A percentile compares a stretch with the other conserved stretches of the same genome.
phyloP scores from a whole-genome alignment of 352 stramenopile genomes.

The Phytophthora capsici region DNA sequence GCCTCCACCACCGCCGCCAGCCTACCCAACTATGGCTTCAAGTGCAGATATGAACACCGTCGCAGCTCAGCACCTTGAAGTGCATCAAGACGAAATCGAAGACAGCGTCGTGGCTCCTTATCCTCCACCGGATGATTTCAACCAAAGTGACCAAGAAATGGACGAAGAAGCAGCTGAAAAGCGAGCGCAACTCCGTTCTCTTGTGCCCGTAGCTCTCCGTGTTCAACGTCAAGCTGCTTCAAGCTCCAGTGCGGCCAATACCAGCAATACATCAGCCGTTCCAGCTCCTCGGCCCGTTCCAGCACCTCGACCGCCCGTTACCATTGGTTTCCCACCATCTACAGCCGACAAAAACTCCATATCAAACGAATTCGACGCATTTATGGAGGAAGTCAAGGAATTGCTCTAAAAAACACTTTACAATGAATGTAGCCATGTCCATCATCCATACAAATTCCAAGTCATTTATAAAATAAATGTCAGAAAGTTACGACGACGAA shows the following conservation, averaged over 20 bases:
- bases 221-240: conserved; percentile 44
- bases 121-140: neutral
- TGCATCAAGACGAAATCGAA: neutral
- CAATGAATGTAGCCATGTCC: conserved; percentile 20
- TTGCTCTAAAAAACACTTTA: conserved; percentile 30
- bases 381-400: conserved; percentile 77
- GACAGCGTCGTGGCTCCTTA: conserved; percentile 14
- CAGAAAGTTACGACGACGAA: conserved; percentile 19
- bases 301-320: conserved; percentile 21
- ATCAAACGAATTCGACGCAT: conserved; percentile 68
- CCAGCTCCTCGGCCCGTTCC: conserved; percentile 28
- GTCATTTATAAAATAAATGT: conserved; percentile 7
- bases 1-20: conserved; percentile 24
- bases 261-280: conserved; percentile 6
- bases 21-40: neutral
- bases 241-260: conserved; percentile 9
- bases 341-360: conserved; percentile 29
- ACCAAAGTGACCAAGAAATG: conserved; percentile 22
- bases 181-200: conserved; percentile 53
- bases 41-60: conserved; percentile 9
- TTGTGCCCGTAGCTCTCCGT: conserved; percentile 68
- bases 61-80: conserved; percentile 44
- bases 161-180: conserved; percentile 46
- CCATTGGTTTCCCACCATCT: neutral
- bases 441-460: conserved; percentile 13